Conservation (phyloP, 2,329 filamentous ascomycete genomes). For the Clathrospora elynae region DNA sequence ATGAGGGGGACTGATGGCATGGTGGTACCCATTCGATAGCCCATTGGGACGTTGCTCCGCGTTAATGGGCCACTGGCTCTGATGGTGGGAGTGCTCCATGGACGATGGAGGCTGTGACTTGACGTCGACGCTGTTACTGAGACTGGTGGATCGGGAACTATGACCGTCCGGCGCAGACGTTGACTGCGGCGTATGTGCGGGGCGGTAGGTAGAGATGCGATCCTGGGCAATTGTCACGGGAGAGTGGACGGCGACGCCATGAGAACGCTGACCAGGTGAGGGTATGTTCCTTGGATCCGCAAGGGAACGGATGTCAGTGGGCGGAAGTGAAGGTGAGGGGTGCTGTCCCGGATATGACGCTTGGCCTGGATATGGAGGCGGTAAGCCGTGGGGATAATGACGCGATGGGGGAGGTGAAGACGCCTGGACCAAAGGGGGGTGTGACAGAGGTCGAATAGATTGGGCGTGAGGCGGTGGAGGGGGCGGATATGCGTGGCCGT, state of each 20-base stretch:
- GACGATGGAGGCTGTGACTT: conserved; percentile 34
- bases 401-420: conserved; percentile 37
- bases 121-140: conserved; percentile 33
- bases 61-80: conserved; percentile 39
- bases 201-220: conserved; percentile 40
- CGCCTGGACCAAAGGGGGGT: conserved; percentile 39
- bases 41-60: conserved; percentile 44
- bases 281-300: conserved; percentile 42
- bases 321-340: conserved; percentile 41
- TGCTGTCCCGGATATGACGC: conserved; percentile 29
- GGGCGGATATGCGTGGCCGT: conserved; percentile 41
- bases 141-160: conserved; percentile 32
- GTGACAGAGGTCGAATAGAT: conserved; percentile 36
- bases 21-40: conserved; percentile 41
- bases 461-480: conserved; percentile 41
- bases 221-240: conserved; percentile 44
- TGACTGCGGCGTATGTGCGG: conserved; percentile 40
- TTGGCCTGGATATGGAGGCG: conserved; percentile 29
- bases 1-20: conserved; percentile 39
- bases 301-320: conserved; percentile 42
- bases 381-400: conserved; percentile 35
- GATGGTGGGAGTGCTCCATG: conserved; percentile 47
- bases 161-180: conserved; percentile 28
- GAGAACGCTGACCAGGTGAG: conserved; percentile 43
- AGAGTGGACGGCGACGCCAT: conserved; percentile 41